phyloP scores from a whole-genome alignment of 1,284 basidiomycete genomes.

The Puccinia hordei region DNA sequence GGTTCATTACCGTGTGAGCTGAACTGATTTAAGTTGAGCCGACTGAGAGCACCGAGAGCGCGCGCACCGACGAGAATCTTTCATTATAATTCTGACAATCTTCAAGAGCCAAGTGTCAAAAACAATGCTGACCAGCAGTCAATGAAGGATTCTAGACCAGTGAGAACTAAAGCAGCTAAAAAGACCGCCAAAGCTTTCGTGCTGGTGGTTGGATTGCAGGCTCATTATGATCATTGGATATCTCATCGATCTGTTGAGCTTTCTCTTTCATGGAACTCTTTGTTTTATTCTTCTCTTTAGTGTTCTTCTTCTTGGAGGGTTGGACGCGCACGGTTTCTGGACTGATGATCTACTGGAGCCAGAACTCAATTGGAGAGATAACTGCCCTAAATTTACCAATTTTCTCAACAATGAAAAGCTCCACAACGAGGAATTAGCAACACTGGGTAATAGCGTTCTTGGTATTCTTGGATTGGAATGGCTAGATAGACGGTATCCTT shows the following conservation, averaged over 20 bases:
- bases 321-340: constrained; percentile 12
- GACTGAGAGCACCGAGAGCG: too few species aligned
- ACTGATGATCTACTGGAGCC: constrained; percentile 30
- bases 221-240: background rate
- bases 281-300: background rate
- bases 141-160: background rate
- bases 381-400: constrained; percentile 48
- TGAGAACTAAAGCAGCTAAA: background rate
- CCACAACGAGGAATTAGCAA: constrained; percentile 77
- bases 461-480: constrained; percentile 88
- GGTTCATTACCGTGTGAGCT: too few species aligned
- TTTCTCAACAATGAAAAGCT: constrained; percentile 51
- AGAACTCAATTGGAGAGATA: constrained; percentile 30
- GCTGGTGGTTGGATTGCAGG: background rate
- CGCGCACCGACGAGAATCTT: too few species aligned
- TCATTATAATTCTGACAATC: too few species aligned
- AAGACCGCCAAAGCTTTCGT: background rate
- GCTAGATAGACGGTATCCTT: constrained; percentile 78
- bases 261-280: background rate
- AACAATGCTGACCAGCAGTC: background rate
- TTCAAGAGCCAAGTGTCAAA: background rate
- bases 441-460: constrained; percentile 83
- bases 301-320: background rate
- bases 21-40: too few species aligned
- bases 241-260: background rate